Conservation (phyloP, 2,329 filamentous ascomycete species). For the Metarhizium anisopliae region DNA sequence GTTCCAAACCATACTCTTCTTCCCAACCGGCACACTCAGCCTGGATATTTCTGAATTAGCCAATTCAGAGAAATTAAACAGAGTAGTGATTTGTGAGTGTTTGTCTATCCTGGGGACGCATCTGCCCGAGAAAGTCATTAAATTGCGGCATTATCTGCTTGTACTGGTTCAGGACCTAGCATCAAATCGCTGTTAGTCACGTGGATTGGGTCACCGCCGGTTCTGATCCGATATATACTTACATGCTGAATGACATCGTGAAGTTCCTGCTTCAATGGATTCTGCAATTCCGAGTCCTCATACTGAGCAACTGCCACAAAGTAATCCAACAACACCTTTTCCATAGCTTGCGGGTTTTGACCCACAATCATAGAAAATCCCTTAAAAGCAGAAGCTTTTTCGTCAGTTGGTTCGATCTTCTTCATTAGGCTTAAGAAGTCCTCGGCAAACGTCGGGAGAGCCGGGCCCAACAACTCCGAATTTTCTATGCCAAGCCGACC, state of each 20-base stretch:
- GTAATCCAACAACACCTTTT: constrained; percentile 72
- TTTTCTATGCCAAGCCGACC: constrained; percentile 79
- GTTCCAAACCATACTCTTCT: background rate
- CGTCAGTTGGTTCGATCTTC: constrained; percentile 78
- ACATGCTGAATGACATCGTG: constrained; percentile 71
- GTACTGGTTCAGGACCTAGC: constrained; percentile 44
- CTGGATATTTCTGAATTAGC: background rate
- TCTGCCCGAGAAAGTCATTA: constrained; percentile 41
- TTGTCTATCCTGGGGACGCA: constrained; percentile 41
- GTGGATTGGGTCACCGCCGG: no score
- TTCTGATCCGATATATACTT: constrained; percentile 24
- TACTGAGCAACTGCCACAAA: constrained; percentile 79
- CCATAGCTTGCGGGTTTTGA: constrained; percentile 85
- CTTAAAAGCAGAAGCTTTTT: constrained; percentile 88
- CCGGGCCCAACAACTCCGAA: constrained; percentile 65
- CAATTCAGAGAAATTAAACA: constrained; percentile 21
- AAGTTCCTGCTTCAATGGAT: constrained; percentile 54
- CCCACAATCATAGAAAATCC: constrained; percentile 82
- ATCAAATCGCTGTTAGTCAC: background rate
- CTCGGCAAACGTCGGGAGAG: constrained; percentile 70
- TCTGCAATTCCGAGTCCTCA: constrained; percentile 52
- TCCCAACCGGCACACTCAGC: background rate
- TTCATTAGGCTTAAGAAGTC: constrained; percentile 76
- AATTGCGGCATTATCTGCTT: constrained; percentile 53
- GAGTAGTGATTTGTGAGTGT: constrained; percentile 39